Evolutionary conservation across 179 eudicot genomes (phyloP).

Genomic region (Spergularia azorica): DNA sequence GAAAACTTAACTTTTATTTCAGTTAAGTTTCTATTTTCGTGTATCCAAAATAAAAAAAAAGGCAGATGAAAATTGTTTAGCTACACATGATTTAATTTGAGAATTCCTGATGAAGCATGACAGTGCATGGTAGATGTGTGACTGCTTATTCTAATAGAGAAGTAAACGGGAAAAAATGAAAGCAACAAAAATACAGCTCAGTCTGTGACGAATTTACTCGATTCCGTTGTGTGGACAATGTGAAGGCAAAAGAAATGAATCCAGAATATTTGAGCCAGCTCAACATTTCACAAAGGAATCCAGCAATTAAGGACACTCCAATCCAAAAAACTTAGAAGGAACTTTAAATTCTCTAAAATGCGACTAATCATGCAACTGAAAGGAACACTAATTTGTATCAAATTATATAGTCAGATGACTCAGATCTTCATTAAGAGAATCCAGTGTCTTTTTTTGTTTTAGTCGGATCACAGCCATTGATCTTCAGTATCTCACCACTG

Average conservation of each 20-base stretch:
- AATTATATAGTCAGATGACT: not conserved
- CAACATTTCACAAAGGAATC: constrained; percentile 9
- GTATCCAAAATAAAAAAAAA: not conserved
- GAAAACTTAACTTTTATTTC: not conserved
- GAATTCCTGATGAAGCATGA: not conserved
- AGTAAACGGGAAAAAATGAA: not conserved
- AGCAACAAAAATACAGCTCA: not conserved
- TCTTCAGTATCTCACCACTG: constrained; percentile 62
- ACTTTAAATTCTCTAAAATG: not conserved
- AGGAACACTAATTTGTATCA: not conserved
- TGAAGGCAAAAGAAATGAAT: not conserved
- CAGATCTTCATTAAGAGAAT: not conserved
- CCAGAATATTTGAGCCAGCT: constrained; percentile 5
- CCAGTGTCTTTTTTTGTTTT: not conserved
- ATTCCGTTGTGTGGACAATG: not conserved
- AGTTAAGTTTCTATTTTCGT: too few species aligned
- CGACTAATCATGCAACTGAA: not conserved
- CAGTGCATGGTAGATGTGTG: not conserved
- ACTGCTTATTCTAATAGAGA: not conserved
- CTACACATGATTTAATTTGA: not conserved
- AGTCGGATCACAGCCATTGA: constrained; percentile 14
- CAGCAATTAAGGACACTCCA: not conserved
- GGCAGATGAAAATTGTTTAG: not conserved
- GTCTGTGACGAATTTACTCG: not conserved
- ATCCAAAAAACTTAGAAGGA: not conserved